Percentiles rank a stretch among this genome's conserved stretches.
Conservation (phyloP, 768 basidiomycete genomes). For the Lentinula aciculospora region DNA sequence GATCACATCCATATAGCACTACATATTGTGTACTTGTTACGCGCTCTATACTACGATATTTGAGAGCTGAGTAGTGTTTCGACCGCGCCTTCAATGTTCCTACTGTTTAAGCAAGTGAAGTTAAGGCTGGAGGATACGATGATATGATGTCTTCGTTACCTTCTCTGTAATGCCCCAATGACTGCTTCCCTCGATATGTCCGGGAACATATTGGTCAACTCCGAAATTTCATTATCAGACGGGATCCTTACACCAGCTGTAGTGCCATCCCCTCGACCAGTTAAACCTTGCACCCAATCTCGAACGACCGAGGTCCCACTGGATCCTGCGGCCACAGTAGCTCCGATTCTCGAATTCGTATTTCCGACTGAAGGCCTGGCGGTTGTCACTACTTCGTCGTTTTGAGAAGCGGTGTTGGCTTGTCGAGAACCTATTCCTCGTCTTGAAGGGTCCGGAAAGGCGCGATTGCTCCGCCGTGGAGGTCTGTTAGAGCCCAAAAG, state of each 20-base stretch:
- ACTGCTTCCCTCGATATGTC: slow-evolving; percentile 67
- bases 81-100: slow-evolving; percentile 77
- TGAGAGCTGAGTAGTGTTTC: slow-evolving; percentile 66
- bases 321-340: slow-evolving; percentile 15
- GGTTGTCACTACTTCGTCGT: slow-evolving; percentile 64
- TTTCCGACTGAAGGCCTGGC: slow-evolving; percentile 29
- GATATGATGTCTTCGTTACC: slow-evolving; percentile 37
- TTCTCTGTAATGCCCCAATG: slow-evolving; percentile 74
- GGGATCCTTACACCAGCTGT: slow-evolving; percentile 62
- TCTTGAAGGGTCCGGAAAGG: slow-evolving; percentile 52
- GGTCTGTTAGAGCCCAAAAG: slow-evolving; percentile 60
- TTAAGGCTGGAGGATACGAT: slow-evolving; percentile 4
- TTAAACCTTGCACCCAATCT: slow-evolving; percentile 78
- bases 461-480: slow-evolving; percentile 65
- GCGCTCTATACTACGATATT: slow-evolving; percentile 15
- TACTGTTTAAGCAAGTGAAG: slow-evolving; percentile 32
- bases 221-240: slow-evolving; percentile 68
- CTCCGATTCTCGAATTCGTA: slow-evolving; percentile 16
- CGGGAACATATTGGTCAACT: slow-evolving; percentile 81
- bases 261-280: slow-evolving; percentile 52
- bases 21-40: neutral
- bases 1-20: neutral
- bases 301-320: slow-evolving; percentile 50
- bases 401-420: slow-evolving; percentile 19
- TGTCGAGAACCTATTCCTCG: slow-evolving; percentile 6